phyloP scores from a whole-genome alignment of 495 filamentous ascomycete species.

The Penicillium salamii region DNA sequence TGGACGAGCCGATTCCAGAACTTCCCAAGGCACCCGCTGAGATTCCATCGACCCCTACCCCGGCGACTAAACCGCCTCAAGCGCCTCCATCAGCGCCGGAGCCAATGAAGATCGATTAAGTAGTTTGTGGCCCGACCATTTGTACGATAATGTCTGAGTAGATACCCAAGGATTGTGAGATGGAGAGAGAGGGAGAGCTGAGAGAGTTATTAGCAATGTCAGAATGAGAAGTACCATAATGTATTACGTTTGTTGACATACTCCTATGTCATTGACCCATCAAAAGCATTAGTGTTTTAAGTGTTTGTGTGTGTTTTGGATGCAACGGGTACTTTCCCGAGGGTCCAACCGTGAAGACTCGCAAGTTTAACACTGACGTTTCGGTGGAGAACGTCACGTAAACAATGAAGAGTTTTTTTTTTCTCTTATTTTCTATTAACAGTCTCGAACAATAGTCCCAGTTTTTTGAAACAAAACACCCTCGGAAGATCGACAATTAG shows the following conservation, averaged over 20 bases:
- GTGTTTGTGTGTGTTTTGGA: no score
- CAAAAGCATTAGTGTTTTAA: no score
- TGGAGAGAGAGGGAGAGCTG: no score
- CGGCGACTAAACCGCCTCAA: neutral
- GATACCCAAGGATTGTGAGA: slow-evolving; percentile 11
- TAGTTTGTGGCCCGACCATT: no score
- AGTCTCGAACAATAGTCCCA: slow-evolving; percentile 1
- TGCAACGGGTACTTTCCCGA: no score
- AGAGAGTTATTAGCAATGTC: no score
- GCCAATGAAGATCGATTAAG: slow-evolving; percentile 19
- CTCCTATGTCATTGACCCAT: slow-evolving; percentile 5
- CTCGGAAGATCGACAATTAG: slow-evolving; percentile 21
- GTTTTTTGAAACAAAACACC: slow-evolving; percentile 15
- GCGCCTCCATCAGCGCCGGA: slow-evolving; percentile 3
- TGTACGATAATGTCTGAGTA: neutral
- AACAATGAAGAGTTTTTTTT: neutral
- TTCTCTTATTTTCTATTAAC: neutral
- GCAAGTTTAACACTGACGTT: no score
- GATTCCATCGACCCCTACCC: slow-evolving; percentile 4
- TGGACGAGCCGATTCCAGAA: slow-evolving; percentile 3
- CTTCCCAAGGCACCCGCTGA: neutral
- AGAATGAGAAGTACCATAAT: no score
- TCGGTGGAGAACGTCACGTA: neutral
- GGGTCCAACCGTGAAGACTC: no score
- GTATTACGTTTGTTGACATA: slow-evolving; percentile 7